A percentile compares a stretch with the other conserved stretches of the same genome.
These are phyloP conservation scores for Iberis pinnata DNA, from an alignment of 345 rosid genomes.

Conservation along the genomic window DNA sequence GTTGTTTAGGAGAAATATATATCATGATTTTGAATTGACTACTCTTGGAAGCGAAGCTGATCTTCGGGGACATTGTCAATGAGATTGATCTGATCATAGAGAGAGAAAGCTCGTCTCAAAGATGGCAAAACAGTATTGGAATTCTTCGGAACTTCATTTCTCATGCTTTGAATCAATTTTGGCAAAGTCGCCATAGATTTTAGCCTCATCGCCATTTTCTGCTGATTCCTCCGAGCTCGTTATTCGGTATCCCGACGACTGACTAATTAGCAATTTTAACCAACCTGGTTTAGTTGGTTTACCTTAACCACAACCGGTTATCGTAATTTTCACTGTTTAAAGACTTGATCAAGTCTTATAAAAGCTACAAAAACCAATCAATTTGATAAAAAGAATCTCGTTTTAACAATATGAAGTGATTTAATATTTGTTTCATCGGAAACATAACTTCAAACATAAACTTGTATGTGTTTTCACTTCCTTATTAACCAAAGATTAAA, in stretches of 20 bases:
- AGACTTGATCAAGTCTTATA: too few relatives aligned
- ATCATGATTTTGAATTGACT: neutral
- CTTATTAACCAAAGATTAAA: constrained; percentile 22
- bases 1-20: too few relatives aligned
- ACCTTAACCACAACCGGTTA: too few relatives aligned
- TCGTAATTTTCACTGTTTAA: too few relatives aligned
- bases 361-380: too few relatives aligned
- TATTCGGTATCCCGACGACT: too few relatives aligned
- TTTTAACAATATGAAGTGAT: too few relatives aligned
- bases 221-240: neutral
- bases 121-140: constrained; percentile 45
- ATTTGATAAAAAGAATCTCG: too few relatives aligned
- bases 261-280: too few relatives aligned
- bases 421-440: neutral
- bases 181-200: constrained; percentile 47
- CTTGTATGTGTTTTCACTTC: constrained; percentile 6
- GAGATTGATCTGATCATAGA: constrained; percentile 91
- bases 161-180: constrained; percentile 26
- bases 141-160: constrained; percentile 29
- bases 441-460: neutral
- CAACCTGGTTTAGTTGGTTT: too few relatives aligned
- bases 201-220: constrained; percentile 48
- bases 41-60: constrained; percentile 88
- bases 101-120: constrained; percentile 79
- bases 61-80: constrained; percentile 83